Evolutionary conservation across 1,284 basidiomycete species (phyloP), one percentile per base, ranked within the genome.

Genomic region (Boletellus deceptivus): DNA sequence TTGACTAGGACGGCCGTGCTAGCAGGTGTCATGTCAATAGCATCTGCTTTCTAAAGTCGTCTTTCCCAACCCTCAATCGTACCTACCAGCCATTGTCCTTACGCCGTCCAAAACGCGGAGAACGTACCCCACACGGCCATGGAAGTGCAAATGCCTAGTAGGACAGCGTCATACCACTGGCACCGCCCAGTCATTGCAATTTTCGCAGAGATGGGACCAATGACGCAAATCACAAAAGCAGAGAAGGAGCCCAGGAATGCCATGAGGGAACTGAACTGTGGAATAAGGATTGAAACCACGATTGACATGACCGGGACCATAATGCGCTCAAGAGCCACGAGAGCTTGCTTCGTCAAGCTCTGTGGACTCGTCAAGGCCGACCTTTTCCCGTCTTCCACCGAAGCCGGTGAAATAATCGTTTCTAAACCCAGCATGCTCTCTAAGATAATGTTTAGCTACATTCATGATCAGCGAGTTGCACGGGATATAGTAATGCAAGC

Each of bases 201-300:
- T 62, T 85, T 84, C 2, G 82, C 83, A 27, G 75, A 74, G 35
- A 93, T 76, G 3, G 91, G 91, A 1, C 90, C 83, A 59, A 93
- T 87, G 41, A 92, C 83, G 59, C 88, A 91, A 31, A 93, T 81
- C 57, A 89, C 72, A 65, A 95, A 95, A 0, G 92, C 88, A 34
- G 88, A 83, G 68, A 93, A 94, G 29, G 86, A 86, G 4, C 94
- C 93, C 34, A 96, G 74, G 67, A 95, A 92, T 13, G 89, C 89
- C 91, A 98, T 95, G 65, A 94, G 80, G 20, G 85, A 80, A 57
- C 88, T 88, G 66, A 98, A 97, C 49, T 90, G 82, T 1, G 95
- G 94, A 37, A 97, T 72, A 51, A 85, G 67, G 54, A 95, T 84
- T 3, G 91, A 93, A 34, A 87, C 81, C 25, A 72, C 64, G 17